Conservation (phyloP, 129 eudicot species). For the Flaveria bidentis region DNA sequence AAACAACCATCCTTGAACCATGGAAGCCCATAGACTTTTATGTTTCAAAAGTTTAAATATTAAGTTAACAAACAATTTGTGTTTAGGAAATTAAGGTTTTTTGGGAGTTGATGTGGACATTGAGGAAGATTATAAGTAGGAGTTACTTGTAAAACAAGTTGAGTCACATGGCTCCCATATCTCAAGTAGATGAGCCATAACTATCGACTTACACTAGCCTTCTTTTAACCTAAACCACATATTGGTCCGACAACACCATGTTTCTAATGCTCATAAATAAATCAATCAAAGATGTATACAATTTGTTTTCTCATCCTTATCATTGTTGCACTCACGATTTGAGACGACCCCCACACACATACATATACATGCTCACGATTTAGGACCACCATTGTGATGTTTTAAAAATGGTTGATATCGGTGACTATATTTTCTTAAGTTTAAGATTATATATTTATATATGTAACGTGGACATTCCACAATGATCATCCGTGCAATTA, state of each 20-base stretch:
- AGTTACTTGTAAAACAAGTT: conserved; percentile 11
- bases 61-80: not conserved
- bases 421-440: too few species aligned
- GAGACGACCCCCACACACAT: too few species aligned
- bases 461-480: too few species aligned
- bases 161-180: conserved; percentile 38
- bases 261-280: not conserved
- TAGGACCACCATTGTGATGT: too few species aligned
- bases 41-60: not conserved
- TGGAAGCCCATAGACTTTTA: too few species aligned
- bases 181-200: conserved; percentile 36
- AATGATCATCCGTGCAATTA: too few species aligned
- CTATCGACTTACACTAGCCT: conserved; percentile 31
- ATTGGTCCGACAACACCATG: conserved; percentile 40
- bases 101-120: conserved; percentile 20
- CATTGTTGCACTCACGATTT: too few species aligned
- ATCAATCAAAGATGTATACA: not conserved
- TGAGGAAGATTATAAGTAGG: conserved; percentile 10
- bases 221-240: conserved; percentile 33
- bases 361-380: too few species aligned
- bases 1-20: too few species aligned
- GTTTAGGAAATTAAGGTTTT: not conserved
- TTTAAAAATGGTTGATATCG: too few species aligned
- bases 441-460: too few species aligned
- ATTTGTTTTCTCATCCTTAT: too few species aligned